These are phyloP conservation scores for Falciphora oryzae DNA, from an alignment of 2,329 filamentous ascomycete species.

Conservation along the genomic window DNA sequence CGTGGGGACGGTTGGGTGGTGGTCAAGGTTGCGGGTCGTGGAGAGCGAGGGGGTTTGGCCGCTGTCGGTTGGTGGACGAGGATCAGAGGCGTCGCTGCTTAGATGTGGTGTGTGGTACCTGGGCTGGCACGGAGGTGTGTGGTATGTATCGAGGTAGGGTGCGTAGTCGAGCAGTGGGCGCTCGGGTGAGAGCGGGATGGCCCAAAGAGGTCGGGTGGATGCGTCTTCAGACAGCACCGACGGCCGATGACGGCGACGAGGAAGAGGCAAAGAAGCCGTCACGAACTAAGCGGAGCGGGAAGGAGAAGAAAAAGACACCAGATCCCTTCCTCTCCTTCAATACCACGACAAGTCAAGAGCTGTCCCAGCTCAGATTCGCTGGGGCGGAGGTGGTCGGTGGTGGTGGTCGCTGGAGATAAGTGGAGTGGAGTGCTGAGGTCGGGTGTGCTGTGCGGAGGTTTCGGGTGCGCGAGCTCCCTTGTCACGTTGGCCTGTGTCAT, in stretches of 20 bases:
- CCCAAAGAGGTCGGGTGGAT: background rate
- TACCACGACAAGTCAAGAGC: background rate
- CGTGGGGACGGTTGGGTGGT: slow-evolving; percentile 1
- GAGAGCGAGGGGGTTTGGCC: slow-evolving; percentile 8
- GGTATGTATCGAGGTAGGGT: background rate
- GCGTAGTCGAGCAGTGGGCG: background rate
- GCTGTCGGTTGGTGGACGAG: background rate
- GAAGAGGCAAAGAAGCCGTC: background rate
- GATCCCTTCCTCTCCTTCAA: slow-evolving; percentile 2
- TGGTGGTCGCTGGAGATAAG: background rate
- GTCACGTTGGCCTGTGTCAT: background rate
- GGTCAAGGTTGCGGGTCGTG: slow-evolving; percentile 6
- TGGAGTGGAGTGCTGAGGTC: background rate
- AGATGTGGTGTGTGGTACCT: background rate
- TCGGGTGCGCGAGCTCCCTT: background rate
- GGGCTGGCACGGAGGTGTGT: background rate
- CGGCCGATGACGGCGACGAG: background rate
- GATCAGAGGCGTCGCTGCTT: background rate
- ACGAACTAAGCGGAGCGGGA: background rate
- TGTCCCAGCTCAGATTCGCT: background rate
- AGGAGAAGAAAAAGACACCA: background rate
- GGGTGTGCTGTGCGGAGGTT: background rate
- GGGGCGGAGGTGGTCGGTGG: background rate
- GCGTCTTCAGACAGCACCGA: background rate
- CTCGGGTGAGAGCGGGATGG: slow-evolving; percentile 1